These are phyloP conservation scores for Coemansia sp. DNA, from an alignment of 192 early-diverging fungal genomes.

Conservation along the genomic window DNA sequence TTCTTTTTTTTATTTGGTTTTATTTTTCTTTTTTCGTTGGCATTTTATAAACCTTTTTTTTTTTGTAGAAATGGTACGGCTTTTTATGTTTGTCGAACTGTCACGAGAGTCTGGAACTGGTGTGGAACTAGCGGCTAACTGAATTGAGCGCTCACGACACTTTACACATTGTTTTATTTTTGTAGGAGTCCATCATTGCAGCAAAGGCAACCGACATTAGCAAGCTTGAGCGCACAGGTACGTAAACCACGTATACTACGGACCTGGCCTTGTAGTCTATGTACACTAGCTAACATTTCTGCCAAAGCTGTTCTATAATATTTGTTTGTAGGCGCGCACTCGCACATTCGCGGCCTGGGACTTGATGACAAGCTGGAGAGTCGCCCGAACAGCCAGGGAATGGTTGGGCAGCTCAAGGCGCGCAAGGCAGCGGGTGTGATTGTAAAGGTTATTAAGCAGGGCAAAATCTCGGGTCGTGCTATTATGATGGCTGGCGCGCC, in stretches of 20 bases:
- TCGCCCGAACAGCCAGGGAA: constrained; percentile 84
- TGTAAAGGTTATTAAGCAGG: constrained; percentile 96
- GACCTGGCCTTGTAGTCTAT: not conserved
- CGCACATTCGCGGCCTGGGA: constrained; percentile 96
- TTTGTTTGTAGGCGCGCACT: constrained; percentile 81
- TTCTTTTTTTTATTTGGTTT: not conserved
- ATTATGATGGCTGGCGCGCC: constrained; percentile 99
- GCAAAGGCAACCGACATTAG: constrained; percentile 52
- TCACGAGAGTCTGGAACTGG: not conserved
- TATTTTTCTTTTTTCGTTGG: not conserved
- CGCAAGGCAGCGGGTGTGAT: constrained; percentile 97
- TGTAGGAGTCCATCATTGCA: constrained; percentile 58
- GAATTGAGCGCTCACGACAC: not conserved
- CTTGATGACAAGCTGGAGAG: constrained; percentile 94
- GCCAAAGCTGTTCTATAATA: not conserved
- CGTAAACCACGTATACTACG: not conserved
- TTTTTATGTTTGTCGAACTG: not conserved
- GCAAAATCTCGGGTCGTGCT: constrained; percentile 96
- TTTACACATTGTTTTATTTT: not conserved
- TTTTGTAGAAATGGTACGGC: not conserved
- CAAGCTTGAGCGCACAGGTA: constrained; percentile 60
- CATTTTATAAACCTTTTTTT: not conserved
- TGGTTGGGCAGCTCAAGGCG: constrained; percentile 97
- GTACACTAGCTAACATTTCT: not conserved
- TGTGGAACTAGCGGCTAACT: not conserved